These are phyloP conservation scores for Cyberlindnera subsufficiens DNA, from an alignment of 805 yeast genomes.

Conservation along the genomic window DNA sequence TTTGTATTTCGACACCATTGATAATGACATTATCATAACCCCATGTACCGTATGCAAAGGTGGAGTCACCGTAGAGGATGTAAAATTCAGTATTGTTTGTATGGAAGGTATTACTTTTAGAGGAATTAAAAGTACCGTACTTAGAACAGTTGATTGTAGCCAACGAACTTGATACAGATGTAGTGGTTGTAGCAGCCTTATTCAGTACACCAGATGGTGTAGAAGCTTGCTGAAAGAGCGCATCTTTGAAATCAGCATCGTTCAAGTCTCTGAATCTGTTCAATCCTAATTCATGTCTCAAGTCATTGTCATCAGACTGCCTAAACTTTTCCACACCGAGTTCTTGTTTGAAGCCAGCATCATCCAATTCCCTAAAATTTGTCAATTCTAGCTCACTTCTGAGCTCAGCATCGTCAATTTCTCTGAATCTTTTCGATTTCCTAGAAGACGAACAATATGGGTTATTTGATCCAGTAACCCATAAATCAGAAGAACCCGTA, in stretches of 20 bases:
- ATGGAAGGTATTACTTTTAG: constrained; percentile 28
- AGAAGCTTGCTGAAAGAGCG: background rate
- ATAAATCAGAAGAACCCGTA: constrained; percentile 72
- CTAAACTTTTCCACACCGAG: background rate
- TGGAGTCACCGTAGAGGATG: constrained; percentile 46
- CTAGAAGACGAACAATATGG: constrained; percentile 34
- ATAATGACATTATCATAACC: constrained; percentile 52
- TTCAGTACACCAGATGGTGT: constrained; percentile 2
- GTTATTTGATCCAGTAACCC: constrained; percentile 49
- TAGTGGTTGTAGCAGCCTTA: constrained; percentile 4
- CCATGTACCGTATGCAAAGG: constrained; percentile 29
- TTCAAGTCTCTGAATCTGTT: constrained; percentile 1
- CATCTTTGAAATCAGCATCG: constrained; percentile 1
- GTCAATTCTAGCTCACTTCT: background rate
- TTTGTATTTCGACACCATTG: constrained; percentile 44
- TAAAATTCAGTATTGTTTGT: constrained; percentile 30
- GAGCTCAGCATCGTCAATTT: constrained; percentile 5
- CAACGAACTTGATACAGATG: background rate
- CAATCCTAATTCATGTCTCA: background rate
- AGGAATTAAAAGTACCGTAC: constrained; percentile 33
- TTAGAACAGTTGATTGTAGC: constrained; percentile 32
- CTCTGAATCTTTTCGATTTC: constrained; percentile 8
- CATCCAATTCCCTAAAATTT: constrained; percentile 4
- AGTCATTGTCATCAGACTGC: background rate
- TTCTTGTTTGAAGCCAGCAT: background rate